Evolutionary conservation across 495 filamentous ascomycete genomes (phyloP).

Genomic region (Penicillium goetzii): DNA sequence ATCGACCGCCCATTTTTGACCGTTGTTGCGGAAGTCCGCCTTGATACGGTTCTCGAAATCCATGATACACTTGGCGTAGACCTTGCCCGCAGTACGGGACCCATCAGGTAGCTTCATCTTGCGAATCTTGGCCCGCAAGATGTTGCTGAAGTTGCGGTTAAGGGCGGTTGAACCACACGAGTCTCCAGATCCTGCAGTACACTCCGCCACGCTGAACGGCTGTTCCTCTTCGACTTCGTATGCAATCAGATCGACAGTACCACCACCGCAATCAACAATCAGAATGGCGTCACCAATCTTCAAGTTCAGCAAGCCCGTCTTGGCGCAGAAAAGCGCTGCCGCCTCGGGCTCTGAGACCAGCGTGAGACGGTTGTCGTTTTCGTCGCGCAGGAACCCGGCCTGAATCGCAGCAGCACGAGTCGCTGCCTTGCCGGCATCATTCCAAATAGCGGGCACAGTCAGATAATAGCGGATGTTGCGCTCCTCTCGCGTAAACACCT

Average conservation of each 20-base stretch:
- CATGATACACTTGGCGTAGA: slow-evolving; percentile 85
- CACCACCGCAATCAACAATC: slow-evolving; percentile 80
- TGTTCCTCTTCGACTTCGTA: slow-evolving; percentile 81
- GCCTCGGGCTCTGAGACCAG: slow-evolving; percentile 79
- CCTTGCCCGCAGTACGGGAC: slow-evolving; percentile 73
- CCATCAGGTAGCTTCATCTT: slow-evolving; percentile 86
- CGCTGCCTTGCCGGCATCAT: slow-evolving; percentile 78
- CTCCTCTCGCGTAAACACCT: slow-evolving; percentile 78
- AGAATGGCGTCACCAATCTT: slow-evolving; percentile 77
- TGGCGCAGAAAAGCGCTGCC: slow-evolving; percentile 78
- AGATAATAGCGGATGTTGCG: slow-evolving; percentile 78
- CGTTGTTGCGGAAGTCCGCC: slow-evolving; percentile 81
- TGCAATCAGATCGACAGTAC: slow-evolving; percentile 79
- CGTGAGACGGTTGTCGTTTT: slow-evolving; percentile 76
- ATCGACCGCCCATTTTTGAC: slow-evolving; percentile 84
- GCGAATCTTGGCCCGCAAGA: slow-evolving; percentile 76
- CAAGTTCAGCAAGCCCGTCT: slow-evolving; percentile 74
- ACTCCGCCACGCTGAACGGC: slow-evolving; percentile 76
- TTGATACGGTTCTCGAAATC: slow-evolving; percentile 85
- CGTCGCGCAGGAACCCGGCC: slow-evolving; percentile 74
- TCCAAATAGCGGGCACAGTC: slow-evolving; percentile 80
- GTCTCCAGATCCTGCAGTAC: slow-evolving; percentile 77
- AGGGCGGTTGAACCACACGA: slow-evolving; percentile 78
- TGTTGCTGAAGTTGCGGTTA: slow-evolving; percentile 82
- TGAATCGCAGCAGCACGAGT: slow-evolving; percentile 77